A percentile compares a stretch with the other conserved stretches of the same genome.
Evolutionary conservation across 179 eudicot genomes (phyloP).

Genomic region (Pouteria campechiana): DNA sequence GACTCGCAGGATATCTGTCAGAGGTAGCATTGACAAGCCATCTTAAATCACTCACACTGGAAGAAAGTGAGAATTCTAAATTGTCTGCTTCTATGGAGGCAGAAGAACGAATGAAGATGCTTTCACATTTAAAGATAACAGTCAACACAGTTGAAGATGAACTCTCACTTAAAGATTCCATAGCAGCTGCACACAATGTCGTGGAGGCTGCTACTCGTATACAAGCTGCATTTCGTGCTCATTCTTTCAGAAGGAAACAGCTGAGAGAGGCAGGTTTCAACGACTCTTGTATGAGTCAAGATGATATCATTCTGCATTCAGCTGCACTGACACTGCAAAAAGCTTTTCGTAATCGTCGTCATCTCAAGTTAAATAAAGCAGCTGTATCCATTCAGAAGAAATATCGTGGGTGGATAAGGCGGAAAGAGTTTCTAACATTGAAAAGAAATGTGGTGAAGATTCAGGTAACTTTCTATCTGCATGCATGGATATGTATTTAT

Average conservation of each 20-base stretch:
- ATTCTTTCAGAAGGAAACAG: conserved; percentile 74
- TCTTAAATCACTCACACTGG: conserved; percentile 66
- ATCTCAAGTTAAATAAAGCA: conserved; percentile 48
- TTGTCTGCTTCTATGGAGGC: conserved; percentile 60
- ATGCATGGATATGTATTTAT: no score
- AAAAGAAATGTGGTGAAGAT: conserved; percentile 91
- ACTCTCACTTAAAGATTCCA: conserved; percentile 36
- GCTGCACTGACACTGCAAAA: conserved; percentile 58
- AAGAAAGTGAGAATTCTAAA: conserved; percentile 60
- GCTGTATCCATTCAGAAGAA: conserved; percentile 89
- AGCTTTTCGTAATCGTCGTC: conserved; percentile 42
- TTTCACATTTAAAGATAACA: conserved; percentile 24
- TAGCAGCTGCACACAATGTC: conserved; percentile 71
- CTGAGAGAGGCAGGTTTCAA: conserved; percentile 41
- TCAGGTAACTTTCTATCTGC: conserved; percentile 67
- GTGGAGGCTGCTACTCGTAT: conserved; percentile 84
- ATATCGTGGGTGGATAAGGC: conserved; percentile 78
- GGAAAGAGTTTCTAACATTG: conserved; percentile 60
- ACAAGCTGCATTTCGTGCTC: conserved; percentile 91
- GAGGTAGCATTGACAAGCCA: conserved; percentile 77
- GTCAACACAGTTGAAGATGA: conserved; percentile 34
- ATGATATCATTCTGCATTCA: conserved; percentile 49
- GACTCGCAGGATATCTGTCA: conserved; percentile 92
- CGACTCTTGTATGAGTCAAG: conserved; percentile 36
- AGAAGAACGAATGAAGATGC: conserved; percentile 40